phyloP scores from a whole-genome alignment of 139 green algal species.

The Trebouxia sp. region DNA sequence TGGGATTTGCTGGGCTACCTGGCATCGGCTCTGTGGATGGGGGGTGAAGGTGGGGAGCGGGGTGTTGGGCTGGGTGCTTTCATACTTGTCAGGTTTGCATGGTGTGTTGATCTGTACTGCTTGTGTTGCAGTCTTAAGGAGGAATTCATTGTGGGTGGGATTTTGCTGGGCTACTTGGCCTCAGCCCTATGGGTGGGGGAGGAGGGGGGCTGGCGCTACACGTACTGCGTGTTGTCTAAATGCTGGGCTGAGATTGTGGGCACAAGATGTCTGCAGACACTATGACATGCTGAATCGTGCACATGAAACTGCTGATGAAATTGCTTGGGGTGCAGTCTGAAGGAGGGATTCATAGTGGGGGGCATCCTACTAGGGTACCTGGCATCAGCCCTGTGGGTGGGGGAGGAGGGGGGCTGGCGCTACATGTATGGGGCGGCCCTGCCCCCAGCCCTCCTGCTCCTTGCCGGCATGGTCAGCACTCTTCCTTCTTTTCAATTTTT shows the following conservation, averaged over 20 bases:
- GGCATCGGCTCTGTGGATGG: slow-evolving; percentile 46
- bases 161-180: slow-evolving; percentile 78
- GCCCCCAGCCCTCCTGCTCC: slow-evolving; percentile 59
- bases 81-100: neutral
- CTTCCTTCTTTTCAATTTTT: neutral
- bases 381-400: slow-evolving; percentile 49
- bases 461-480: slow-evolving; percentile 59
- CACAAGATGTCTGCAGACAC: neutral
- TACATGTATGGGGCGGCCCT: slow-evolving; percentile 68
- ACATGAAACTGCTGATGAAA: neutral
- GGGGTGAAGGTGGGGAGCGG: slow-evolving; percentile 78
- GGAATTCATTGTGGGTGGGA: slow-evolving; percentile 82
- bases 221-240: slow-evolving; percentile 74
- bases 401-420: slow-evolving; percentile 79
- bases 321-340: slow-evolving; percentile 53
- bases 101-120: neutral
- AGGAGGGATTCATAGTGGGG: slow-evolving; percentile 85
- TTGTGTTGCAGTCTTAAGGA: slow-evolving; percentile 74
- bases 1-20: slow-evolving; percentile 85
- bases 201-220: slow-evolving; percentile 80
- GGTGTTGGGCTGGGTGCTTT: slow-evolving; percentile 54
- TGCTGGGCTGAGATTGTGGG: neutral
- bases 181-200: slow-evolving; percentile 49
- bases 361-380: slow-evolving; percentile 89
- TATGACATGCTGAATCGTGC: neutral